Base-by-base conservation (phyloP, 352 stramenopile species). In the Globisporangium abappressorium region DNA sequence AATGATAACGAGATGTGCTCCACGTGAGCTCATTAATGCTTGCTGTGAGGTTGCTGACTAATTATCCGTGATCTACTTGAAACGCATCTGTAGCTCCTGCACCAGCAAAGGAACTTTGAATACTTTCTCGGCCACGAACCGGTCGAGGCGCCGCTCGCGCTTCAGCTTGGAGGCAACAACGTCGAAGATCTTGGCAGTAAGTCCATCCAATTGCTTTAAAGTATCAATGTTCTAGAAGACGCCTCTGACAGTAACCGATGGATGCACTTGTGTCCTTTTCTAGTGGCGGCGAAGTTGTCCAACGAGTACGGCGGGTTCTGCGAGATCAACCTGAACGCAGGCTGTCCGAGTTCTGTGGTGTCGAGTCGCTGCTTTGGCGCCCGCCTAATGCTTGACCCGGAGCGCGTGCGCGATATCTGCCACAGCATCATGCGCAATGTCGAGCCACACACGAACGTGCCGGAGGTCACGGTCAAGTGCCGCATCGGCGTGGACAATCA, bases 381-480 rank as follows among this genome's bases (percentile, higher is more conserved):
- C 1, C 91, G 94, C 1, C 82, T 99, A 5, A 99, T 99, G 98
- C 87, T 99, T 24, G 88, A 99, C 24, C 91, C 97, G 3, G 80
- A 97, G 47, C 87, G 98, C 9, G 98, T 99, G 28, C 81, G 85
- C 30, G 91, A 98, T 26, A 91, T 99, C 51, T 97, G 89, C 64
- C 68, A 75, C 30, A 90, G 89, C 33, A 97, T 99, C 81, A 68
- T 77, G n/a, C 73, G 75, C 43, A 80, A 74, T 12, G 71, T 90
- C 0, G 58, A 64, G 0, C 74, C 76, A 12, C 60, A 67, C 2
- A 66, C 87, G 0, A 64, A 70, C 26, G 33, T 59, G 15, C 53
- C 76, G 9, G 81, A 89, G 9, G 88, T 99, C 30, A 99, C 97
- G 0, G 97, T 99, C 68, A 99, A 99, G 77, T 99, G 98, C 77